Percentiles rank a stretch among this genome's conserved stretches.
Conservation (phyloP, 2,329 filamentous ascomycete species). For the Penicillium brevicompactum region DNA sequence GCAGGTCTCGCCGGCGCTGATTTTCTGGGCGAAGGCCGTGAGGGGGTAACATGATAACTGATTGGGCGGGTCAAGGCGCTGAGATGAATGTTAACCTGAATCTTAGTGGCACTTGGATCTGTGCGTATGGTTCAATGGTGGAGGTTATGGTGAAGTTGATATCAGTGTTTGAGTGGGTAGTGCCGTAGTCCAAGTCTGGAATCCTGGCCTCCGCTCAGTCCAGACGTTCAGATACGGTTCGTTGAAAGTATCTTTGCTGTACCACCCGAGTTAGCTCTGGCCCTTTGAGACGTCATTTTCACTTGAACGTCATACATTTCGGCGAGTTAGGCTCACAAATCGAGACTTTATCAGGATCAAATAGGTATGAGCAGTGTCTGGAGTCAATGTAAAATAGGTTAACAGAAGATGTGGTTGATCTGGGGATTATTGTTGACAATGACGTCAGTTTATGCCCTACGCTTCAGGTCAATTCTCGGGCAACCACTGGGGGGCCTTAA, state of each 20-base stretch:
- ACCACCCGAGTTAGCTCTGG: neutral
- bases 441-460: neutral
- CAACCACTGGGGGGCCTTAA: neutral
- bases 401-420: neutral
- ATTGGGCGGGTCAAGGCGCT: neutral
- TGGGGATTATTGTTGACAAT: neutral
- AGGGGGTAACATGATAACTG: slow-evolving; percentile 5
- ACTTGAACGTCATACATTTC: neutral
- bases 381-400: neutral
- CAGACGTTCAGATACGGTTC: neutral
- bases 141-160: neutral
- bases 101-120: neutral
- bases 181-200: neutral
- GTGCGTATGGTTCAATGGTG: neutral
- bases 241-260: neutral
- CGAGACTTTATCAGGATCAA: neutral
- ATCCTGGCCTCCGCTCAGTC: neutral
- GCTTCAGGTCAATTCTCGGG: neutral
- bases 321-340: no score
- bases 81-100: neutral
- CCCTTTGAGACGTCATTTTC: neutral
- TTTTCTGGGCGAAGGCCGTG: slow-evolving; percentile 1
- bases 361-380: neutral
- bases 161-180: neutral
- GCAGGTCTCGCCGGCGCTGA: neutral